Base-by-base conservation (phyloP, 2,329 filamentous ascomycete species). In the Trichoderma sp. region DNA sequence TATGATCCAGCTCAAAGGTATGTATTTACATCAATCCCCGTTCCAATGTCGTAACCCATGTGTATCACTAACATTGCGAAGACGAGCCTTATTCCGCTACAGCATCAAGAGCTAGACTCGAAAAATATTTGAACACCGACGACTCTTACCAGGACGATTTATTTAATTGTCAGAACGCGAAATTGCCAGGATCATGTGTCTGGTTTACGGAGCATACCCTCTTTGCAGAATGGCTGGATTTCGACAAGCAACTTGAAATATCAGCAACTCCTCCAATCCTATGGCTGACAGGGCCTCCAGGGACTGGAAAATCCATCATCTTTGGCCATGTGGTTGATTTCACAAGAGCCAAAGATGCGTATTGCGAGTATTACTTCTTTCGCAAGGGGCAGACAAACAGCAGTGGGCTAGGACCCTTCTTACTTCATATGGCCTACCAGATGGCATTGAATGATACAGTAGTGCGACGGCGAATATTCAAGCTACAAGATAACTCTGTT, bases 291-390 rank as follows among this genome's bases (percentile, higher is more conserved):
- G 64, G 71, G 53, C 24, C 15, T 8, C 57, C 58, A 26, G 71
- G 71, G 11, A 15, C 65, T 32, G 71, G 71, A 14, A 72, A 72
- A n/a, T 72, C 71, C 12, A 26, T 72, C 18, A 70, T 72, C 15
- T 36, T 26, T 6, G 61, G 64, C 9, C 65, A 63, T n/a, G 71
- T 64, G 1, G 32, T 58, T 21, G 65, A 63, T 18, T 36, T 36
- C 9, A 56, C 18, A 14, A 43, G 5, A 15, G 57, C 30, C 7
- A 61, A 61, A 34, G 30, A 36, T 61, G 30, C 30, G 7, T 34
- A 18, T 62, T 72, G 71, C n/a, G 36, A 43, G 14, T 72, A 69
- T 47, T 64, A 34, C 30, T 69, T 72, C 32, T 47, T 72, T 43
- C 30, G 61, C 15, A 30, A 30, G 24, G 58, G 43, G 14, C 36